Base-by-base conservation (phyloP, 2,329 filamentous ascomycete species). In the Fusarium coicis region DNA sequence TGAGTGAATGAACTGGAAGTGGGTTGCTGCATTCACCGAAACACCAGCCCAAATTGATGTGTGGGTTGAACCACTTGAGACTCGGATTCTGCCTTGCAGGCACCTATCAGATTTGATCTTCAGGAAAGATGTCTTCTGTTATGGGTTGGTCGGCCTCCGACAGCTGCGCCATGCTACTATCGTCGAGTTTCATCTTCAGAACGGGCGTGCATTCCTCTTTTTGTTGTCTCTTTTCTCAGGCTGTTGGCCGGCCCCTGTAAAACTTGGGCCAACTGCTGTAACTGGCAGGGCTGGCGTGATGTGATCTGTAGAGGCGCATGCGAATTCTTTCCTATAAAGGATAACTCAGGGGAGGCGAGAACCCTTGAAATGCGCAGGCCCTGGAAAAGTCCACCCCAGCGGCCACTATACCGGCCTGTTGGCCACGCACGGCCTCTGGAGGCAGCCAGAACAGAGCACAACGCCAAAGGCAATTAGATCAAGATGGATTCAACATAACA, bases 401-500 rank as follows among this genome's bases (percentile, higher is more conserved):
- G 43, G 54, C 43, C 65, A 42, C 23, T 21, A 32, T 23, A 15
- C 23, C 19, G 44, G 26, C 60, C 40, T 56, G 47, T 61, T 28
- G 60, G 30, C 39, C 23, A 28, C 11, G 23, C 23, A 28, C 11
- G 23, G 49, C 54, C 21, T 9, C 5, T 1, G n/a, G 50, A 67
- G 61, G 72, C 59, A 63, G 49, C 64, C 64, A 37, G n/a, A 39
- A 49, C 49, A 57, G 28, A 30, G 21, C 19, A 30, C 3, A 21
- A 37, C 4, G 1, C 15, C 15, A 7, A 23, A 4, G 18, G 2
- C 30, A 10, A 10, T 7, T 19, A 23, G 5, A 0, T 4, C 4
- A 26, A 39, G 5, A 14, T 16, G 39, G 5, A 16, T 14, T 37
- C 18, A 42, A 44, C 14, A 16, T 44, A 26, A 26, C 4, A 11